phyloP scores from a whole-genome alignment of 1,284 basidiomycete species.

The Cyathus olla region DNA sequence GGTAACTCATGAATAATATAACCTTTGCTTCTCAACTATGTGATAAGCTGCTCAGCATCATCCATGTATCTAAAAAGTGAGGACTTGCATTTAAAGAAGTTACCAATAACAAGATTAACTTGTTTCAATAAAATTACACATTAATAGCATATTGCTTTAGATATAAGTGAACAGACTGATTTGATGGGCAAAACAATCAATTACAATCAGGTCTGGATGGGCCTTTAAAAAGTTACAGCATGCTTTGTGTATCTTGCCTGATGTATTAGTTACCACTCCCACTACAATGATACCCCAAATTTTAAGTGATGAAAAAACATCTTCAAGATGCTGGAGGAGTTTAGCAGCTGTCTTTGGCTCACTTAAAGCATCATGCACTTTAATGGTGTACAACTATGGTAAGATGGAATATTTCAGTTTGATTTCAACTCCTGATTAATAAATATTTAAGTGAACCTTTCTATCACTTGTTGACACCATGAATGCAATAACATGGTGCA shows the following conservation, averaged over 20 bases:
- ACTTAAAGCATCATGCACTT: slow-evolving; percentile 36
- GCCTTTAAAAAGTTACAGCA: slow-evolving; percentile 23
- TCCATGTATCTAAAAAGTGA: slow-evolving; percentile 22
- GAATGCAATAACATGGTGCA: slow-evolving; percentile 30
- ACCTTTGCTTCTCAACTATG: slow-evolving; percentile 44
- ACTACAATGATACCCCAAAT: slow-evolving; percentile 36
- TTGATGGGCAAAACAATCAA: slow-evolving; percentile 53
- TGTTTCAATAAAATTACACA: slow-evolving; percentile 18
- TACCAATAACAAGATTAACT: slow-evolving; percentile 52
- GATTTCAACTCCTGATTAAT: neutral
- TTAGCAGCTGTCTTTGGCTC: slow-evolving; percentile 42
- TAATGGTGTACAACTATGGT: slow-evolving; percentile 34
- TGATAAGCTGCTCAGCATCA: slow-evolving; percentile 38
- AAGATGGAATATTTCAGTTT: neutral
- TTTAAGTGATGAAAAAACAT: slow-evolving; percentile 23
- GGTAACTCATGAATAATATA: slow-evolving; percentile 6
- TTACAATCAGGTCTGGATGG: slow-evolving; percentile 31
- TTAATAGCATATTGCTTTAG: slow-evolving; percentile 1
- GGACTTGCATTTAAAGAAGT: slow-evolving; percentile 43
- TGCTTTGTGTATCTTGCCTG: slow-evolving; percentile 47
- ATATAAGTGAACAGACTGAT: slow-evolving; percentile 25
- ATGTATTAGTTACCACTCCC: slow-evolving; percentile 45
- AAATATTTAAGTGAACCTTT: slow-evolving; percentile 7
- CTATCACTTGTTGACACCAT: slow-evolving; percentile 19
- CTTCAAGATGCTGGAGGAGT: slow-evolving; percentile 28